Evolutionary conservation across 345 rosid species (phyloP).

Genomic region (Raphanus sativus): DNA sequence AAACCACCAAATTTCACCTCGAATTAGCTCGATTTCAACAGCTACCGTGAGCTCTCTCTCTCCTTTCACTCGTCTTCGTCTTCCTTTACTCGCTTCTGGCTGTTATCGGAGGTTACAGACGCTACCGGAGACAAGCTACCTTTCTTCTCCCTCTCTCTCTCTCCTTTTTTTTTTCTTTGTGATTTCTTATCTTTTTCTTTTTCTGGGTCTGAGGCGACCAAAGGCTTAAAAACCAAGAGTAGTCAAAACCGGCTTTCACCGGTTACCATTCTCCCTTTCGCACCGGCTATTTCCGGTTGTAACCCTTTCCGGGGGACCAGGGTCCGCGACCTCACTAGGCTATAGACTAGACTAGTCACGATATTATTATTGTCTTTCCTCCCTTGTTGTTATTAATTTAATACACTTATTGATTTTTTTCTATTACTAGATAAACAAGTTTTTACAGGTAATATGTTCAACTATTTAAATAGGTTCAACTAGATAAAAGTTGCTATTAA

Average conservation of each 20-base stretch:
- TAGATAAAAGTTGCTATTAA: too few species aligned
- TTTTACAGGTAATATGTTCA: too few species aligned
- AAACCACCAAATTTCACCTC: conserved; percentile 33
- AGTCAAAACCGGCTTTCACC: conserved; percentile 62
- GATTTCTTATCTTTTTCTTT: conserved; percentile 27
- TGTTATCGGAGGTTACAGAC: conserved; percentile 29
- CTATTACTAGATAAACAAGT: too few species aligned
- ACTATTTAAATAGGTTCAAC: not conserved
- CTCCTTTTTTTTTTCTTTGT: conserved; percentile 2
- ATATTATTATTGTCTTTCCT: conserved; percentile 27
- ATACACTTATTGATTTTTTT: too few species aligned
- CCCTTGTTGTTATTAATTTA: not conserved
- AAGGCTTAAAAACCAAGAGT: conserved; percentile 59
- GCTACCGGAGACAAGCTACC: conserved; percentile 26
- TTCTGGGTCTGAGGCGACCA: conserved; percentile 43
- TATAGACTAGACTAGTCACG: conserved; percentile 23
- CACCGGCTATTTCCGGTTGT: conserved; percentile 44
- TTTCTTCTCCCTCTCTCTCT: conserved; percentile 26
- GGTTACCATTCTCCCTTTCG: conserved; percentile 32
- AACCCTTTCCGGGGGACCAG: conserved; percentile 45
- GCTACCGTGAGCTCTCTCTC: too few species aligned
- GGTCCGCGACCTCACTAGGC: conserved; percentile 39
- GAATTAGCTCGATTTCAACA: too few species aligned
- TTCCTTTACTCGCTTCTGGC: not conserved
- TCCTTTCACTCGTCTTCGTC: too few species aligned